Base-by-base conservation (phyloP, 2,329 filamentous ascomycete genomes). In the Botryotinia globosa region DNA sequence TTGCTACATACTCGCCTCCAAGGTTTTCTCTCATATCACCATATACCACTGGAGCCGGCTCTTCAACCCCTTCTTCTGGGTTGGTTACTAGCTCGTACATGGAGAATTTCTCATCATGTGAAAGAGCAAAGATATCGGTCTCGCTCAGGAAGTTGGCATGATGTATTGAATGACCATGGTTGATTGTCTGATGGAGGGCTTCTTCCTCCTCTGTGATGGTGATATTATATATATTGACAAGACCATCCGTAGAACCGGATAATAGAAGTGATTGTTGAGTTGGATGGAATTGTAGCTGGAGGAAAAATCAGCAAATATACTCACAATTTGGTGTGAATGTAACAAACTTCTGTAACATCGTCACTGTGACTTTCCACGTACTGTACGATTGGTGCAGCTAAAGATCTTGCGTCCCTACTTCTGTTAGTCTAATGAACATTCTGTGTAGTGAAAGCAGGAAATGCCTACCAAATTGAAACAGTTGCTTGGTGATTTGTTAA, bases 201-300 rank as follows among this genome's bases (percentile, higher is more conserved):
- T 95, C 92, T 79, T 95, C 92, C 81, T 95, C 92, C 76, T 93
- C 91, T 29, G 85, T 82, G 73, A 92, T 86, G 65, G 86, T 85
- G 29, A 88, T 91, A 82, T 96, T 90, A 82, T 91, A 93, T 63
- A 95, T 84, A 79, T 92, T 94, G 77, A 95, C 87, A 1, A 95
- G 87, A 10, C 92, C 92, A 81, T 96, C 93, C 22, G 92, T 95
- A 54, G 91, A 93, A 61, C 91, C 92, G 1, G 92, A 93, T 18
- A 95, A 85, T 9, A 95, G 86, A 25, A 92, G 83, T 62, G 87
- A 85, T 0, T 87, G 85, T 66, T 87, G 83, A 4, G 82, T 83
- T 0, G 90, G 89, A 80, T 92, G 90, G 77, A 90, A 89, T 78
- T 85, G 84, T 1, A 90, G 82, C 84, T 89, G 79, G 67, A 78